Percentiles rank a stretch among this genome's conserved stretches.
phyloP scores from a whole-genome alignment of 106 monocot species.

The Dioscorea zingiberensis region DNA sequence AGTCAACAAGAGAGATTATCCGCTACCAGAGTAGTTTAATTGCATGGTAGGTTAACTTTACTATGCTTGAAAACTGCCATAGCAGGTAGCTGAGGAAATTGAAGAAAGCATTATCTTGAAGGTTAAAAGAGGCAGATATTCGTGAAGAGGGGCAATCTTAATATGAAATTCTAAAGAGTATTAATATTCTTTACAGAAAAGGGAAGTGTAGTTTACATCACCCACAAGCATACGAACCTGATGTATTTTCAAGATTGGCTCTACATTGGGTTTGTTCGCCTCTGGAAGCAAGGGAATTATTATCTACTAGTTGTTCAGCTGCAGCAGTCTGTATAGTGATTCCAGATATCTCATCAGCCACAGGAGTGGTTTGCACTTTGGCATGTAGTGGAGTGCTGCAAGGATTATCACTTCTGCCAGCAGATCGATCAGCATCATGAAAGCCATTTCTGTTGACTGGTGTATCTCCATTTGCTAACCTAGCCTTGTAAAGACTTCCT shows the following conservation, averaged over 20 bases:
- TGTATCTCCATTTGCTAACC: conserved; percentile 48
- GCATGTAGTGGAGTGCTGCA: conserved; percentile 25
- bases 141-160: no score
- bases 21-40: no score
- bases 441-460: conserved; percentile 41
- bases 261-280: conserved; percentile 32
- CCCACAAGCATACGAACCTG: conserved; percentile 13
- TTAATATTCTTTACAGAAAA: no score
- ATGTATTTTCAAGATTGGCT: conserved; percentile 26
- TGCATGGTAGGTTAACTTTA: no score
- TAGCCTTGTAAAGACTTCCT: conserved; percentile 32
- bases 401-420: conserved; percentile 25
- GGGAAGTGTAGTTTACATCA: background rate
- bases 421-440: conserved; percentile 37
- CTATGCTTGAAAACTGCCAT: no score
- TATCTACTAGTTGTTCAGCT: conserved; percentile 13
- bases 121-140: no score
- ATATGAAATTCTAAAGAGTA: no score
- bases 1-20: background rate
- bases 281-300: conserved; percentile 14
- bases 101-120: no score
- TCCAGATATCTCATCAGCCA: conserved; percentile 49
- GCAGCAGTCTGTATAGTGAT: conserved; percentile 24
- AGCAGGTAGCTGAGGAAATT: no score
- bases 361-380: conserved; percentile 23